Percentiles rank a stretch among this genome's conserved stretches.
phyloP scores from a whole-genome alignment of 805 yeast species.

The Candida nanaspora region DNA sequence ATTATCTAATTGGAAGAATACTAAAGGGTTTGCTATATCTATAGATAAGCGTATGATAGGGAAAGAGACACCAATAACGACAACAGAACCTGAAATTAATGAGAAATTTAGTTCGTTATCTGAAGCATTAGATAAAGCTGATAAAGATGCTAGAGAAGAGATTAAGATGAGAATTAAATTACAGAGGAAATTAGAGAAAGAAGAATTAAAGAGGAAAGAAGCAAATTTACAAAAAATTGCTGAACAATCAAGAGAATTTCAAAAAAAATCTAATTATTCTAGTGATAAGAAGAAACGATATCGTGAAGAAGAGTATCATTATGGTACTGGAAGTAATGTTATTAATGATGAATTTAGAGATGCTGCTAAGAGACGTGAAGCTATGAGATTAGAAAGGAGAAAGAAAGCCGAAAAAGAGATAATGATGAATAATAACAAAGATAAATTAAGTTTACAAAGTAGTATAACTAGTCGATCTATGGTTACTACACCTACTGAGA shows the following conservation, averaged over 20 bases:
- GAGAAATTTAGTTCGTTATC: conserved; percentile 58
- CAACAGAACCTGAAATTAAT: conserved; percentile 35
- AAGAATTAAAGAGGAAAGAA: conserved; percentile 42
- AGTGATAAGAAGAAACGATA: background rate
- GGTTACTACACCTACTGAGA: too few relatives aligned
- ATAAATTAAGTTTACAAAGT: background rate
- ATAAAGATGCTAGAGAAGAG: conserved; percentile 49
- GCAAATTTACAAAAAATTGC: conserved; percentile 45
- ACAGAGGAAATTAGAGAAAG: conserved; percentile 42
- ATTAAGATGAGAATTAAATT: conserved; percentile 42
- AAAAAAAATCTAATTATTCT: background rate
- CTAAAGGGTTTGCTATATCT: conserved; percentile 79
- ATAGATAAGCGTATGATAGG: conserved; percentile 70
- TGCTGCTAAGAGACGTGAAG: conserved; percentile 29
- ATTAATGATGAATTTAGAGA: conserved; percentile 5
- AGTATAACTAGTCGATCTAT: background rate
- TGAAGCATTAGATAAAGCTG: conserved; percentile 68
- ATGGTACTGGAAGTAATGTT: too few relatives aligned
- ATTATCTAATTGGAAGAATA: conserved; percentile 92
- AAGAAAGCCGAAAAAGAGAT: conserved; percentile 41
- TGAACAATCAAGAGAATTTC: conserved; percentile 30
- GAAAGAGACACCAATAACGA: conserved; percentile 30
- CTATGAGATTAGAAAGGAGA: conserved; percentile 36
- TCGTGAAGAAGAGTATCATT: conserved; percentile 5
- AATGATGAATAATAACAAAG: conserved; percentile 26